Conservation (phyloP, 1,284 basidiomycete genomes). For the Microbotryum scabiosae region DNA sequence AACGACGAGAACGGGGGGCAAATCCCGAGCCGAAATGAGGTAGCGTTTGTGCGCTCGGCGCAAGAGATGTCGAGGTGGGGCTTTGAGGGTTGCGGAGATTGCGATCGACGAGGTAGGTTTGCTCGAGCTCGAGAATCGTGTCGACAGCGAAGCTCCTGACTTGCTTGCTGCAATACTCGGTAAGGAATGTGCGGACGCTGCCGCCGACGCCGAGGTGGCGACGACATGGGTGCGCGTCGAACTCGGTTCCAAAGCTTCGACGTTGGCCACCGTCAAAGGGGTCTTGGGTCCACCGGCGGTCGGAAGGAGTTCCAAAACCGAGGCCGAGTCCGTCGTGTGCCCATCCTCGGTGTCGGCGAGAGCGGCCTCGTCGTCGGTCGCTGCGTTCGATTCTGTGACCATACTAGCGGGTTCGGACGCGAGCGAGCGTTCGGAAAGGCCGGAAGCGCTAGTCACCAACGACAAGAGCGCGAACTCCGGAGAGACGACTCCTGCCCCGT, state of each 20-base stretch:
- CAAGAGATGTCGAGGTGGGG: conserved; percentile 48
- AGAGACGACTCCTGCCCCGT: too few species aligned
- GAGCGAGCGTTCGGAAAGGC: conserved; percentile 3
- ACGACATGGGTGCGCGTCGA: not conserved
- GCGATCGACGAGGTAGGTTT: not conserved
- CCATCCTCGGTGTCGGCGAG: conserved; percentile 5
- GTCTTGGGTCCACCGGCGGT: not conserved
- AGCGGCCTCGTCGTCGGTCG: conserved; percentile 19
- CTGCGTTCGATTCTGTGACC: conserved; percentile 1
- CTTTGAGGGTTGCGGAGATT: not conserved
- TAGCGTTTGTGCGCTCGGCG: conserved; percentile 87
- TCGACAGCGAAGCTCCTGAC: conserved; percentile 4
- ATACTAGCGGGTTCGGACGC: conserved; percentile 5
- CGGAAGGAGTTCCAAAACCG: not conserved
- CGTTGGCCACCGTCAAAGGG: conserved; percentile 20
- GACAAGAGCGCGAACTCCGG: not conserved
- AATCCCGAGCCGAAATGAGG: conserved; percentile 62
- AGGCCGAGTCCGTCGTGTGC: conserved; percentile 2
- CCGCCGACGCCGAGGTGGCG: conserved; percentile 6
- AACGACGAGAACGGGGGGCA: conserved; percentile 76
- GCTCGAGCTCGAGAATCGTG: not conserved
- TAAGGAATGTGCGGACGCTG: not conserved
- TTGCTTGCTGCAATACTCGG: not conserved
- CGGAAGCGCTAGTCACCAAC: not conserved
- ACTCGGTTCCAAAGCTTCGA: conserved; percentile 1